These are phyloP conservation scores for Rubia balearica DNA, from an alignment of 305 asterid genomes.

Conservation along the genomic window DNA sequence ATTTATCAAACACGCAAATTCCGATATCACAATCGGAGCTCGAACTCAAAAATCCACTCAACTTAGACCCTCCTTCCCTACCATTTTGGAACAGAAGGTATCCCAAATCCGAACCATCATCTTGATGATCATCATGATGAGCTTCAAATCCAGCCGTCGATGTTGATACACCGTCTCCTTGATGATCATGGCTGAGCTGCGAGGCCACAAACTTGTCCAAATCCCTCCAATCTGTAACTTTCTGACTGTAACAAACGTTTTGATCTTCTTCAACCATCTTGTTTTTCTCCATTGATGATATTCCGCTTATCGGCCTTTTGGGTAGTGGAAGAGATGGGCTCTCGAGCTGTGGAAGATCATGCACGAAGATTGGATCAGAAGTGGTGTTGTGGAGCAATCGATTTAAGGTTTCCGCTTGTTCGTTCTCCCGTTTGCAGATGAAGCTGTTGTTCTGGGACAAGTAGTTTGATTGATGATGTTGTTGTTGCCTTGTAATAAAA, in stretches of 20 bases:
- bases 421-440: conserved; percentile 44
- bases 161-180: conserved; percentile 2
- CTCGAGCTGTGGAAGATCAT: conserved; percentile 48
- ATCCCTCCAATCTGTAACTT: conserved; percentile 70
- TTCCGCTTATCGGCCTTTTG: conserved; percentile 21
- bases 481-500: conserved; percentile 22
- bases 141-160: conserved; percentile 20
- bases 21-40: conserved; percentile 50
- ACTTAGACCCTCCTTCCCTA: conserved; percentile 33
- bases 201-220: conserved; percentile 82
- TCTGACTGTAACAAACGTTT: conserved; percentile 6
- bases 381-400: conserved; percentile 12
- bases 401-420: conserved; percentile 23
- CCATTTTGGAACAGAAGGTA: conserved; percentile 42
- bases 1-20: conserved; percentile 53
- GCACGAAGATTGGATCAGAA: conserved; percentile 30
- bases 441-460: conserved; percentile 19
- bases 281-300: conserved; percentile 4
- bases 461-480: conserved; percentile 16
- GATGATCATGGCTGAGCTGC: conserved; percentile 55
- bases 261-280: neutral
- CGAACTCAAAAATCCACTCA: conserved; percentile 36
- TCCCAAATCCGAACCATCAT: conserved; percentile 38
- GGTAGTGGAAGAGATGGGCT: conserved; percentile 34
- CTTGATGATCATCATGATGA: neutral